Percentiles rank a stretch among this genome's conserved stretches.
phyloP scores from a whole-genome alignment of 371 early-diverging fungal genomes.

The Rhizopus stolonifer region DNA sequence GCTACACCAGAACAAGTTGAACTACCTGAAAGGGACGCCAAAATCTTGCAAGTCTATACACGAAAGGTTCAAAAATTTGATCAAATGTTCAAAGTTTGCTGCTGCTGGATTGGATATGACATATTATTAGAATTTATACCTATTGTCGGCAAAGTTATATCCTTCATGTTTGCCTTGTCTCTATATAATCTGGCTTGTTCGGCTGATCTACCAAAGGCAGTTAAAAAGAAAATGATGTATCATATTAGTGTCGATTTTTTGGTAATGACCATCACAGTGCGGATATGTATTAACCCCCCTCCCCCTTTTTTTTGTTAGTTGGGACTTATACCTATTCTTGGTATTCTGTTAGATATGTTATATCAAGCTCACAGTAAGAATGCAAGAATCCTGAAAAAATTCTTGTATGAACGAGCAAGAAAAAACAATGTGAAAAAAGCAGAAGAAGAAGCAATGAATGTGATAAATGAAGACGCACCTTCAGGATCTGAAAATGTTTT shows the following conservation, averaged over 20 bases:
- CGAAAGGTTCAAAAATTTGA: constrained; percentile 40
- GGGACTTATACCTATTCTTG: constrained; percentile 44
- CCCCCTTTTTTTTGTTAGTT: no score
- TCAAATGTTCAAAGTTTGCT: constrained; percentile 45
- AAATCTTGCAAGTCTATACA: constrained; percentile 38
- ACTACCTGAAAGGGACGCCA: constrained; percentile 37
- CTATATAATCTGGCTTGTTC: constrained; percentile 39
- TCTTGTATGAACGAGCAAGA: constrained; percentile 40
- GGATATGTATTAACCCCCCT: no score
- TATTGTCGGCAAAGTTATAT: constrained; percentile 47
- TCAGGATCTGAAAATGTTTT: not conserved
- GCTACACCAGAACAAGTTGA: constrained; percentile 16
- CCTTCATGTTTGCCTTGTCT: constrained; percentile 35
- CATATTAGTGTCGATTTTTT: constrained; percentile 44
- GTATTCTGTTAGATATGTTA: constrained; percentile 38
- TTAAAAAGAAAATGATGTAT: constrained; percentile 37
- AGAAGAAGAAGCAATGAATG: constrained; percentile 10
- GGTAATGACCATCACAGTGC: constrained; percentile 27
- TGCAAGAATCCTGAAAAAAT: constrained; percentile 31
- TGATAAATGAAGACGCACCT: not conserved
- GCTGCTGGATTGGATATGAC: constrained; percentile 53
- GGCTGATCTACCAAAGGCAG: constrained; percentile 28
- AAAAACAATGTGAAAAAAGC: constrained; percentile 7
- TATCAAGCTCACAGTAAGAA: constrained; percentile 50
- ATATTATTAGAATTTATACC: constrained; percentile 49